Percentiles rank a stretch among this genome's conserved stretches.
Conservation (phyloP, 352 stramenopile species). For the Blastocystis sp. region DNA sequence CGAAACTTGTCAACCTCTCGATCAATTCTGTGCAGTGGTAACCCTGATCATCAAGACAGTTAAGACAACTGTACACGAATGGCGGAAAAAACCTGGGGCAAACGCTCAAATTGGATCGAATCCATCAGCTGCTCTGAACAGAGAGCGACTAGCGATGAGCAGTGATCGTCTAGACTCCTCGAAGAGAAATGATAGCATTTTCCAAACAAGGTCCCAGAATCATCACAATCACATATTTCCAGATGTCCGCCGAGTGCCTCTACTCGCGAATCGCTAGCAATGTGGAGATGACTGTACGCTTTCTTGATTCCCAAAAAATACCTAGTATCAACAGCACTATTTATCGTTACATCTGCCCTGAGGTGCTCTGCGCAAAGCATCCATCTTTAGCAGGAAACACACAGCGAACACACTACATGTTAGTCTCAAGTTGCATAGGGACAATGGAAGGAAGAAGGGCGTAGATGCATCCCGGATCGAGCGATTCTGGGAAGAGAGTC, state of each 20-base stretch:
- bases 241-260: background rate
- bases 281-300: background rate
- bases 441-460: background rate
- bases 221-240: background rate
- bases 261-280: background rate
- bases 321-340: background rate
- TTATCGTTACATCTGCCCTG: background rate
- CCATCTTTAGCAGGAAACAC: background rate
- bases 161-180: background rate
- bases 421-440: background rate
- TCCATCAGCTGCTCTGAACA: background rate
- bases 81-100: background rate
- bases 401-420: background rate
- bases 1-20: background rate
- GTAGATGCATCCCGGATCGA: background rate
- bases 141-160: background rate
- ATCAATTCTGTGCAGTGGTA: background rate
- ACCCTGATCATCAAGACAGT: background rate
- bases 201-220: background rate
- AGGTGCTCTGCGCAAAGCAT: background rate
- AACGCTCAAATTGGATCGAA: background rate
- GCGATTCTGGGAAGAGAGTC: background rate
- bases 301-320: slow-evolving; percentile 12
- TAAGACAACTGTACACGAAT: background rate
- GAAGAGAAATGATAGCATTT: background rate